These are phyloP conservation scores for Bipolaris oryzae DNA, from an alignment of 2,329 filamentous ascomycete species.

Conservation along the genomic window DNA sequence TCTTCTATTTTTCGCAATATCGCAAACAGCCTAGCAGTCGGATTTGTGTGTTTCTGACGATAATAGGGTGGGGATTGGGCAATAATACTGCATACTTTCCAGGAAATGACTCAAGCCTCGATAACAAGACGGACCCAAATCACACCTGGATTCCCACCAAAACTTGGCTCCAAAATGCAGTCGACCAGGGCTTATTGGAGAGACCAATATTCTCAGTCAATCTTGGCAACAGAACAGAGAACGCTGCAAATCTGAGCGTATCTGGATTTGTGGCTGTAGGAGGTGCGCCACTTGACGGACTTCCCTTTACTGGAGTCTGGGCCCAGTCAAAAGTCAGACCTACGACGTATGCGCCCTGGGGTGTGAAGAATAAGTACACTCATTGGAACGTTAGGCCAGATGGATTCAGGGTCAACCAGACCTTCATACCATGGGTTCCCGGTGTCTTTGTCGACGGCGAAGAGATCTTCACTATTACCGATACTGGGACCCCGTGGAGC, in stretches of 20 bases:
- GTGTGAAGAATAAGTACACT: not conserved
- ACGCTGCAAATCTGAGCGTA: not conserved
- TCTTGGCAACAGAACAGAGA: not conserved
- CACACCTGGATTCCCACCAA: not conserved
- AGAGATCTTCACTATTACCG: not conserved
- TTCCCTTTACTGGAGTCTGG: not conserved
- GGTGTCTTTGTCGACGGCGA: not conserved
- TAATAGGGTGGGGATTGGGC: conserved; percentile 1
- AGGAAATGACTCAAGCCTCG: not conserved
- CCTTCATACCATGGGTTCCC: not conserved
- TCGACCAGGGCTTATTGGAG: conserved; percentile 1
- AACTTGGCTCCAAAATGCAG: not conserved
- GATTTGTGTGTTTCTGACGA: not conserved
- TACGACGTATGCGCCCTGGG: not conserved
- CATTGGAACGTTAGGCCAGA: not conserved
- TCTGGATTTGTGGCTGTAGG: conserved; percentile 2
- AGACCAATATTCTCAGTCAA: conserved; percentile 3
- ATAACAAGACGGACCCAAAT: not conserved
- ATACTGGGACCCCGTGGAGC: not conserved
- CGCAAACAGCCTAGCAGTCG: not conserved
- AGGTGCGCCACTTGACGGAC: not conserved
- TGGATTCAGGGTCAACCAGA: not conserved
- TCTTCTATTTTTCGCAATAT: not conserved
- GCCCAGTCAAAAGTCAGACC: not conserved
- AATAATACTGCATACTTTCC: not conserved